Conservation (phyloP, 1,284 basidiomycete species). For the Austroboletus niveus region DNA sequence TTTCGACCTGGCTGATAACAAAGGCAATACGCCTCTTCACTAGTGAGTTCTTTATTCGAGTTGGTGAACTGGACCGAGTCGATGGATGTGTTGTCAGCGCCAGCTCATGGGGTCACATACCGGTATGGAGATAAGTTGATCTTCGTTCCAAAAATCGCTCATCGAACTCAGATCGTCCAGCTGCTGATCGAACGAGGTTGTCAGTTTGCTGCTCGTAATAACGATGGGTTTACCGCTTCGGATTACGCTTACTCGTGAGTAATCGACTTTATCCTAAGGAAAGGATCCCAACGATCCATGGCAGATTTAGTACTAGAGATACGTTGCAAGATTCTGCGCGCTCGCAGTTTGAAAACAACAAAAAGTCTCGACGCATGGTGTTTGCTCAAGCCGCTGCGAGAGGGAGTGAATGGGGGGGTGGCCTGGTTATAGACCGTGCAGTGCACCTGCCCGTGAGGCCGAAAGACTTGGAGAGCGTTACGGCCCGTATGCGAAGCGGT, state of each 20-base stretch:
- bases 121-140: conserved; percentile 42
- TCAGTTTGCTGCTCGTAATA: conserved; percentile 78
- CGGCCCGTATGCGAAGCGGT: conserved; percentile 68
- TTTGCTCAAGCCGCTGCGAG: conserved; percentile 66
- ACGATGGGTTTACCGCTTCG: conserved; percentile 85
- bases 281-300: conserved; percentile 12
- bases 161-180: conserved; percentile 65
- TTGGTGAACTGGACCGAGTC: conserved; percentile 8
- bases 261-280: conserved; percentile 1
- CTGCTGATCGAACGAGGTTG: conserved; percentile 88
- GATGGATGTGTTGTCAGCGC: conserved; percentile 48
- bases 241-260: conserved; percentile 92
- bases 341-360: conserved; percentile 72
- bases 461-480: conserved; percentile 33
- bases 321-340: conserved; percentile 77
- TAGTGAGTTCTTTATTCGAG: conserved; percentile 56
- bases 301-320: conserved; percentile 65
- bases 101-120: conserved; percentile 80
- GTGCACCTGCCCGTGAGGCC: conserved; percentile 42
- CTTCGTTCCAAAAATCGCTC: conserved; percentile 13
- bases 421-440: conserved; percentile 36
- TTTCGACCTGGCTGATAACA: conserved; percentile 82
- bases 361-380: conserved; percentile 64
- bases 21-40: conserved; percentile 91
- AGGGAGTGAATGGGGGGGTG: conserved; percentile 56